These are phyloP conservation scores for Monosporascus ibericus DNA, from an alignment of 2,329 filamentous ascomycete genomes.

Conservation along the genomic window DNA sequence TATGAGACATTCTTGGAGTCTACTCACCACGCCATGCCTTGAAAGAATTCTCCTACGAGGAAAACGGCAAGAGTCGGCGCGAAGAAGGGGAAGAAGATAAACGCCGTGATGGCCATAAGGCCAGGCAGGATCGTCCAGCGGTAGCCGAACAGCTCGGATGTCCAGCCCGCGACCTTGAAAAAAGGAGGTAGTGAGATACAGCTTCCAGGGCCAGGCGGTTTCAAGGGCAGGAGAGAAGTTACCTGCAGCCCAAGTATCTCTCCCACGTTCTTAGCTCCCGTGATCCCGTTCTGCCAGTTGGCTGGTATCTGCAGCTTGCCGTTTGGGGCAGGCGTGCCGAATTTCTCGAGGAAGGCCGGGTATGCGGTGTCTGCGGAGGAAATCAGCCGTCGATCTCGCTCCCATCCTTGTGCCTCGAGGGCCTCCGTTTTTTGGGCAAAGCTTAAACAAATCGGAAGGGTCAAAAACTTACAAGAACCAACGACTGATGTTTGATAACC, in stretches of 20 bases:
- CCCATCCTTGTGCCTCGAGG: no score
- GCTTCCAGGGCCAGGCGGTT: not conserved
- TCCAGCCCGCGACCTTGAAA: slow-evolving; percentile 31
- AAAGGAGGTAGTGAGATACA: not conserved
- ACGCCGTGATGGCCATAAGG: slow-evolving; percentile 28
- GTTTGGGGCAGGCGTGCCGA: slow-evolving; percentile 24
- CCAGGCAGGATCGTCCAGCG: slow-evolving; percentile 34
- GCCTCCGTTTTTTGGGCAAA: no score
- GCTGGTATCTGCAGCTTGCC: slow-evolving; percentile 35
- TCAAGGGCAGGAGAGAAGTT: slow-evolving; percentile 4
- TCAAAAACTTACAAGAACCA: slow-evolving; percentile 20
- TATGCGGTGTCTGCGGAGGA: slow-evolving; percentile 30
- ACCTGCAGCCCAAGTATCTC: slow-evolving; percentile 39
- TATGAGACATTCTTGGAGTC: no score
- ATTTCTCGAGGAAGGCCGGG: slow-evolving; percentile 26
- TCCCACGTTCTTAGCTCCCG: slow-evolving; percentile 37
- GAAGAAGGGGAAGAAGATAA: slow-evolving; percentile 38
- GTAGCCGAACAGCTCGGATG: slow-evolving; percentile 35
- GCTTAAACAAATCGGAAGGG: no score
- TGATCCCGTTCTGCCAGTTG: slow-evolving; percentile 41
- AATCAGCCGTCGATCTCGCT: no score
- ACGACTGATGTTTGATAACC: slow-evolving; percentile 23
- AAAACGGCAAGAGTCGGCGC: slow-evolving; percentile 28
- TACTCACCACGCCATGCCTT: slow-evolving; percentile 30
- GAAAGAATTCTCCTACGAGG: slow-evolving; percentile 33